Percentiles rank a stretch among this genome's conserved stretches.
These are phyloP conservation scores for Saccharomycopsis hybrid DNA, from an alignment of 1,139 yeast genomes.

Conservation along the genomic window DNA sequence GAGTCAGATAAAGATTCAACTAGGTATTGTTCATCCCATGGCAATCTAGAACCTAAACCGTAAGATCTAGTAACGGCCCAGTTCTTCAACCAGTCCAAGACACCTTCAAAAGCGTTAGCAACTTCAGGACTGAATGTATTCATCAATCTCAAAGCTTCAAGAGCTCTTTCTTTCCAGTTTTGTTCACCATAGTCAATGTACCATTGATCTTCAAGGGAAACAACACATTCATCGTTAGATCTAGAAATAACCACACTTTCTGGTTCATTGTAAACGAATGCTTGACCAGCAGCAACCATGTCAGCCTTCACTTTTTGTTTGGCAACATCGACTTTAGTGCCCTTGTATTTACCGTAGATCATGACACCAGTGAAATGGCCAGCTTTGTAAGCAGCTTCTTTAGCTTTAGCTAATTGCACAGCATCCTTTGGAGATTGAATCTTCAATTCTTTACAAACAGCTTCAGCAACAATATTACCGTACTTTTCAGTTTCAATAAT, in stretches of 20 bases:
- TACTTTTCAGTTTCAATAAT: conserved; percentile 76
- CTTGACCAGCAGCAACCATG: conserved; percentile 67
- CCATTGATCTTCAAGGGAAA: conserved; percentile 98
- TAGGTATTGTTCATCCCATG: conserved; percentile 94
- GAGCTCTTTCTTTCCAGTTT: conserved; percentile 78
- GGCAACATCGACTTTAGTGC: conserved; percentile 86
- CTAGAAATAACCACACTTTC: conserved; percentile 86
- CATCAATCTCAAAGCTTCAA: conserved; percentile 73
- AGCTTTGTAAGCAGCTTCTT: conserved; percentile 93
- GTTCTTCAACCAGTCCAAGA: conserved; percentile 91
- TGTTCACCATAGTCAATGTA: conserved; percentile 97
- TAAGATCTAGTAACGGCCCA: conserved; percentile 98
- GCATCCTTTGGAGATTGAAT: conserved; percentile 93
- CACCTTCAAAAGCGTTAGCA: conserved; percentile 88
- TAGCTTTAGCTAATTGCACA: conserved; percentile 81
- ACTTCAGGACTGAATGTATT: conserved; percentile 80
- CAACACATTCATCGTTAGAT: conserved; percentile 96
- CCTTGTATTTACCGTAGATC: conserved; percentile 75
- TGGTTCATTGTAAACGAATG: conserved; percentile 91
- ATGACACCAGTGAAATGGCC: conserved; percentile 89
- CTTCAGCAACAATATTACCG: conserved; percentile 87
- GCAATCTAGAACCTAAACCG: conserved; percentile 92
- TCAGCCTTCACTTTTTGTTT: conserved; percentile 84
- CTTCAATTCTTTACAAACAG: conserved; percentile 76
- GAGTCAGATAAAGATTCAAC: conserved; percentile 96